Evolutionary conservation across 345 rosid species (phyloP), one percentile per base, ranked within the genome.

Genomic region (Ceriops decandra): DNA sequence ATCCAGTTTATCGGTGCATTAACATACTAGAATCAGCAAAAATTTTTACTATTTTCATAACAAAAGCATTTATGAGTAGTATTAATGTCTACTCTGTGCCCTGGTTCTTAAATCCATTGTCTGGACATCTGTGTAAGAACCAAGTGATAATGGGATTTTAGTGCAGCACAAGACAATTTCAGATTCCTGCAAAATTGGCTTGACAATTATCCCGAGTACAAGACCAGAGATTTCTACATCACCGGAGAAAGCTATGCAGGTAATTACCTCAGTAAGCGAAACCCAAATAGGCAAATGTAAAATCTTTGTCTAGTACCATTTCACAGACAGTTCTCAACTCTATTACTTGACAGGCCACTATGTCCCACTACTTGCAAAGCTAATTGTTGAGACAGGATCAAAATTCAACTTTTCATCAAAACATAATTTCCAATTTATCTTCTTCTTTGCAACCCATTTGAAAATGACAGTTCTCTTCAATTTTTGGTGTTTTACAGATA

Each of bases 321-420:
- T 54, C 28, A 2, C 15, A 4, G 49, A 42, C 49, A 42, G 5
- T 42, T 42, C 13, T 42, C 49, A 42, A 42, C 63, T 33, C 27
- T 4, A 9, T 42, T 35, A 16, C 11, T 57, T 3, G 49, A 24
- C 78, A 84, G 88, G 88, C n/a, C 88, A 82, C 66, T 82, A 81
- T 75, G 86, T 81, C 51, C 88, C 88, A 38, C 86, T 82, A 75
- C 78, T 85, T 3, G 86, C 85, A 32, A 69, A 68, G 22, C 83
- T 76, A 28, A 61, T 82, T 46, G 68, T 73, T 53, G 58, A 77
- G 52, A 72, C 82, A 66, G 64, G 72, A 19, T 11, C 49, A 68
- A 73, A 74, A 52, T 46, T 68, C 80, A 82, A 79, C 60, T 22
- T 56, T 5, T 21, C 28, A 56, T 22, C 24, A 1, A 8, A 21